Percentiles rank a stretch among this genome's conserved stretches.
Conservation (phyloP, 345 rosid species). For the Luvunga scandens region DNA sequence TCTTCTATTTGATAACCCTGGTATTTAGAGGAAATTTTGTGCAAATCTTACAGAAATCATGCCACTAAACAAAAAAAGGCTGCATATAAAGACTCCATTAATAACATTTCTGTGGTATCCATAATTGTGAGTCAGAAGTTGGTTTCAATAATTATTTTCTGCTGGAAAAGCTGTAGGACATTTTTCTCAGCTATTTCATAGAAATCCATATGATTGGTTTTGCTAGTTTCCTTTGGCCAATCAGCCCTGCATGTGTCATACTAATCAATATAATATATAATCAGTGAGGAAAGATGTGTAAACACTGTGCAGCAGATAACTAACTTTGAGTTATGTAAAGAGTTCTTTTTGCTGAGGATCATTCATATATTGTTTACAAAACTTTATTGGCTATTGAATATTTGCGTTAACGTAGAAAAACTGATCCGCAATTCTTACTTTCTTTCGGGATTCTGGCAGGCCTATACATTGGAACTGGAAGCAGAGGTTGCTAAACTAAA, state of each 20-base stretch:
- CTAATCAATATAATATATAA: background rate
- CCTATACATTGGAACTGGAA: slow-evolving; percentile 92
- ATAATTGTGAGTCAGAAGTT: background rate
- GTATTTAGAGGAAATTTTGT: background rate
- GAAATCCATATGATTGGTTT: background rate
- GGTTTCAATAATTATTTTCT: no score
- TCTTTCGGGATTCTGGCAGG: slow-evolving; percentile 44
- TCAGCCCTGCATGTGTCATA: background rate
- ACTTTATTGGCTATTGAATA: background rate
- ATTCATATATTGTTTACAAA: background rate
- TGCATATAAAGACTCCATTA: background rate
- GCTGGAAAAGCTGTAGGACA: no score
- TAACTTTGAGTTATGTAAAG: background rate
- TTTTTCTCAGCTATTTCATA: background rate
- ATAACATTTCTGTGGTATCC: background rate
- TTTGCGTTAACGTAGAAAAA: background rate
- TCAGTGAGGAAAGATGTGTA: background rate
- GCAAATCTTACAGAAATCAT: background rate
- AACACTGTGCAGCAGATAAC: background rate
- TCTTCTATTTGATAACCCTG: background rate
- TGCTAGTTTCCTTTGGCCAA: background rate
- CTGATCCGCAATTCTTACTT: background rate
- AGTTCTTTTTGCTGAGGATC: background rate
- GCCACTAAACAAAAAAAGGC: background rate
- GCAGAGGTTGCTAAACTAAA: slow-evolving; percentile 85